Evolutionary conservation across 805 yeast genomes (phyloP), one percentile per base, ranked within the genome.

Genomic region (Ogataea corticis): DNA sequence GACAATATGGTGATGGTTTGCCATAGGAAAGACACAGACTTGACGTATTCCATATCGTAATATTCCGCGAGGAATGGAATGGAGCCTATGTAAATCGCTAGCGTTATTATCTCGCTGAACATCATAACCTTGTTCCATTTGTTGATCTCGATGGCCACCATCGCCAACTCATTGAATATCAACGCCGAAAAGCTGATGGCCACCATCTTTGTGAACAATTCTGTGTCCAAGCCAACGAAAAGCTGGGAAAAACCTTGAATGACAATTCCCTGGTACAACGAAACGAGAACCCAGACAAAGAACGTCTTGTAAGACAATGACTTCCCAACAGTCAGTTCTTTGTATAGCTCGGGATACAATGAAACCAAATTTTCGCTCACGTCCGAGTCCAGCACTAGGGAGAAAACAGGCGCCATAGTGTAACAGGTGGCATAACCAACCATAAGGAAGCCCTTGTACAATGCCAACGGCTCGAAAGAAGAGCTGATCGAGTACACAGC

Each of bases 331-430:
- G 96, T 89, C 56, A 94, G 73, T 65, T 94, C 99, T 57, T 87
- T 86, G 70, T 94, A 94, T 35, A 94, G 75, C 65, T 94, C 99
- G 0, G 99, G 99, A 63, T 92, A 94, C 45, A 90, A 73, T 46
- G 84, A 83, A 2, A 96, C 95, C 51, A 94, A 77, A 42, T 83
- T 85, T 62, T 90, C 97, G 57, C 83, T 90, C 38, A 94, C 91
- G 63, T 94, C 99, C 44, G 83, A 81, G 63, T 94, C 98, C 38
- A 89, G 75, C 0, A 95, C 96, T 54, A 94, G 69, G 0, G 97
- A 87, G 58, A 94, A 94, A 2, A 94, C 98, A 0, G 99, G 99
- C 45, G 92, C 90, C 99, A 94, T 94, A 0, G 99, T 94, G 66
- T 94, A 94, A 43, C 89, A 77, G 0, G 99, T 94, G 2, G 98